Percentiles rank a stretch among this genome's conserved stretches.
Evolutionary conservation across 257 asterid species (phyloP).

Genomic region (Solanum arcanum): DNA sequence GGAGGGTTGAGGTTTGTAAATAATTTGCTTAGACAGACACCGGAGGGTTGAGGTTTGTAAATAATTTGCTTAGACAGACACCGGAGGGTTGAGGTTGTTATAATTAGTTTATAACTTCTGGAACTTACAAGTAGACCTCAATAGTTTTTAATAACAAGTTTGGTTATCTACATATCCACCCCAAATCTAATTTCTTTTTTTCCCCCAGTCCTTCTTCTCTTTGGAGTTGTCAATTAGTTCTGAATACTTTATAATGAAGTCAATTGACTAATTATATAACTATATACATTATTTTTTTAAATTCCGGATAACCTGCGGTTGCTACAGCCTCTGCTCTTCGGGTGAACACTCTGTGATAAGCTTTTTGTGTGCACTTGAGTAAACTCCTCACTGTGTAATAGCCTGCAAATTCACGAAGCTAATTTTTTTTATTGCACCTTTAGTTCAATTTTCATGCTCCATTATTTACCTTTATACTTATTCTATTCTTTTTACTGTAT

Average conservation of each 20-base stretch:
- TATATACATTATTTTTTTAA: too few species aligned
- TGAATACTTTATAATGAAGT: too few species aligned
- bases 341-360: too few species aligned
- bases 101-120: neutral
- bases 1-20: too few species aligned
- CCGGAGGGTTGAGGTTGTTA: neutral
- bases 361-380: too few species aligned
- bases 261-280: neutral
- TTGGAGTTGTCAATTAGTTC: neutral
- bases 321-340: accelerated
- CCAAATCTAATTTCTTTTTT: neutral
- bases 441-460: neutral
- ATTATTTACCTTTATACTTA: neutral
- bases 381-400: too few species aligned
- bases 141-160: neutral
- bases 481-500: too few species aligned
- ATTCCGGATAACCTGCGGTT: accelerated
- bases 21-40: too few species aligned
- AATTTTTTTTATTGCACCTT: neutral
- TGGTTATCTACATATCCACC: neutral
- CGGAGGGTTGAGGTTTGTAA: too few species aligned
- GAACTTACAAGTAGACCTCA: neutral
- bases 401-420: neutral
- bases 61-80: too few species aligned
- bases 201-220: neutral